Conservation (phyloP, 1,139 yeast genomes). For the Suhomyces bribrorum region DNA sequence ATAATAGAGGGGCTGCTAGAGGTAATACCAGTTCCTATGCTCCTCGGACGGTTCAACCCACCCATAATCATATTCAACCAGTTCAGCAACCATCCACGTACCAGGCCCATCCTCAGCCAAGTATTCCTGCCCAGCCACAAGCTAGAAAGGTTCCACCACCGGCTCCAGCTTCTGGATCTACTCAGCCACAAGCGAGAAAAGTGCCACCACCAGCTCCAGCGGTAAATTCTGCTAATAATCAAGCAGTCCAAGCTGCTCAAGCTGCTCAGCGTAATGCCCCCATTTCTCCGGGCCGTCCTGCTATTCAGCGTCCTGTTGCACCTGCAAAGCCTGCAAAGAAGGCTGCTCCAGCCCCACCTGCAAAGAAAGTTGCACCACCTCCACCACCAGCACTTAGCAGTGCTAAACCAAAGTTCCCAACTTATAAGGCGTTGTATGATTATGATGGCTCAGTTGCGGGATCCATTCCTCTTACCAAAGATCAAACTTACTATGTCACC, state of each 20-base stretch:
- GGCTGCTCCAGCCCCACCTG: constrained; percentile 42
- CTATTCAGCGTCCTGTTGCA: constrained; percentile 15
- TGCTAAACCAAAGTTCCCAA: constrained; percentile 67
- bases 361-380: constrained; percentile 47
- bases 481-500: constrained; percentile 70
- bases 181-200: constrained; percentile 7
- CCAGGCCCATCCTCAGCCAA: constrained; percentile 6
- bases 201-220: constrained; percentile 9
- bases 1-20: constrained; percentile 31
- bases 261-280: constrained; percentile 13
- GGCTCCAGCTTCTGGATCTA: constrained; percentile 8
- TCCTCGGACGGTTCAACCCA: constrained; percentile 5
- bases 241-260: constrained; percentile 13
- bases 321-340: constrained; percentile 31
- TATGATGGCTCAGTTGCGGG: constrained; percentile 85
- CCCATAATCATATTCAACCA: constrained; percentile 10
- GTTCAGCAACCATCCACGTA: constrained; percentile 6
- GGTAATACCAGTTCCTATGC: constrained; percentile 11
- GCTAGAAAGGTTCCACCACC: constrained; percentile 15
- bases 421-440: constrained; percentile 84
- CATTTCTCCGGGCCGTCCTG: constrained; percentile 9
- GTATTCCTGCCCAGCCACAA: constrained; percentile 17
- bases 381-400: constrained; percentile 57
- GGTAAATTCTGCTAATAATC: constrained; percentile 5
- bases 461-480: constrained; percentile 74